These are phyloP conservation scores for Scleromitrula shiraiana DNA, from an alignment of 2,329 filamentous ascomycete species.

Conservation along the genomic window DNA sequence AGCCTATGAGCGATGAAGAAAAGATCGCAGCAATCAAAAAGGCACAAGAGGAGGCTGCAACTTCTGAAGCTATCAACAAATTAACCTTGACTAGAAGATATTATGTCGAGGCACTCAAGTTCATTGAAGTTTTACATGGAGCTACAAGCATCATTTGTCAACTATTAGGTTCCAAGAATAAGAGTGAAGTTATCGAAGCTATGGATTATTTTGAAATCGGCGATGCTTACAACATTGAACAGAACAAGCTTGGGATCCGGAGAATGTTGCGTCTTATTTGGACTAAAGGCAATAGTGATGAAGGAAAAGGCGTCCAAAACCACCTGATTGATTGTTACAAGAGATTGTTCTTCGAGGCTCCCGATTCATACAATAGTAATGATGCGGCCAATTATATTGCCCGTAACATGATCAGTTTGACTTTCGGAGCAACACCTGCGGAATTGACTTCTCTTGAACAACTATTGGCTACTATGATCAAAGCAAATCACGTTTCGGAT, in stretches of 20 bases:
- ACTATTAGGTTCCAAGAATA: conserved; percentile 87
- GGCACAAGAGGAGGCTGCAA: conserved; percentile 78
- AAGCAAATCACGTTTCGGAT: conserved; percentile 76
- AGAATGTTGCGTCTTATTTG: conserved; percentile 96
- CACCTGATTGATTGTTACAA: conserved; percentile 97
- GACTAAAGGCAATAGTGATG: conserved; percentile 98
- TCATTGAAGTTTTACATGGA: conserved; percentile 84
- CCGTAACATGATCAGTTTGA: conserved; percentile 97
- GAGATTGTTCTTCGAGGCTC: conserved; percentile 90
- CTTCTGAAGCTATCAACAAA: conserved; percentile 79
- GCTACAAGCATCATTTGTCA: conserved; percentile 77
- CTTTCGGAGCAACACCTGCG: conserved; percentile 88
- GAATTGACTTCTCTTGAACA: conserved; percentile 95
- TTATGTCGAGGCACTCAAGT: conserved; percentile 86
- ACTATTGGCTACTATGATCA: conserved; percentile 95
- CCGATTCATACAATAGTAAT: conserved; percentile 77
- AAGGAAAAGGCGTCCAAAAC: conserved; percentile 94
- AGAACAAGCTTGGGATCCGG: conserved; percentile 84
- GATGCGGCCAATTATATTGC: conserved; percentile 94
- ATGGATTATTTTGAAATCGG: conserved; percentile 98
- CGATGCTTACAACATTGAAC: conserved; percentile 92
- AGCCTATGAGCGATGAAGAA: conserved; percentile 70
- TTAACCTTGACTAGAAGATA: conserved; percentile 83
- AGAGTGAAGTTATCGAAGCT: conserved; percentile 96
- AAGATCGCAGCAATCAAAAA: conserved; percentile 66